Evolutionary conservation across 2,329 filamentous ascomycete genomes (phyloP), one percentile per base, ranked within the genome.

Genomic region (Aphanocladium album): DNA sequence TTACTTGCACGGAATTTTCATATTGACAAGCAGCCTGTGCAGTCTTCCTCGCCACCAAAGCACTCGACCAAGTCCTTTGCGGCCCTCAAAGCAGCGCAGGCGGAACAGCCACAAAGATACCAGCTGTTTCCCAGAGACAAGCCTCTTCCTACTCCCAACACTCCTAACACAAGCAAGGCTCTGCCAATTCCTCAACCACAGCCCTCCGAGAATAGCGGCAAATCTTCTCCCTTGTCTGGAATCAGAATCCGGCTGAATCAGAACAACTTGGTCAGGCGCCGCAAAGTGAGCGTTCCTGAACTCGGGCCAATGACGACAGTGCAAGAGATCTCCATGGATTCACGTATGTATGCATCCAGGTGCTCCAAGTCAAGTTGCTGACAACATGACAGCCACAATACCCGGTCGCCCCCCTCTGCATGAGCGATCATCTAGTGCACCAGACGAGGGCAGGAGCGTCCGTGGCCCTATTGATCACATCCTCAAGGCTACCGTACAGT

Each of bases 281-380:
- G 85, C 64, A 89, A 89, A 69, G 76, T 83, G 66, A 88, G 83
- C 71, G 81, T 87, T 16, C 82, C 84, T 11, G 87, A 89, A 63
- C 72, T 88, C 53, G 86, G 84, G 2, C 84, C 84, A 37, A 87
- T 88, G 85, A 87, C 85, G 5, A 88, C 86, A 1, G 86, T 89
- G 16, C 85, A 88, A 64, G 86, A 89, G 68, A 73, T 81, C 53
- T 72, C 84, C 56, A 88, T 89, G 85, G 87, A 89, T 73, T 89
- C 87, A 67, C 87, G 87, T 89, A 77, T 76, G 86, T 77, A 56
- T 30, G 21, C 11, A 39, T 27, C 49, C 37, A 27, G 43, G 23
- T 23, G 17, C 30, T 14, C 11, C 43, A 3, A 46, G 5, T 23
- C 14, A 19, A 19, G 14, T 58, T 43, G 64, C 65, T 72, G 27